Evolutionary conservation across 2,329 filamentous ascomycete genomes (phyloP), one percentile per base, ranked within the genome.

Genomic region (Aciculosporium take): DNA sequence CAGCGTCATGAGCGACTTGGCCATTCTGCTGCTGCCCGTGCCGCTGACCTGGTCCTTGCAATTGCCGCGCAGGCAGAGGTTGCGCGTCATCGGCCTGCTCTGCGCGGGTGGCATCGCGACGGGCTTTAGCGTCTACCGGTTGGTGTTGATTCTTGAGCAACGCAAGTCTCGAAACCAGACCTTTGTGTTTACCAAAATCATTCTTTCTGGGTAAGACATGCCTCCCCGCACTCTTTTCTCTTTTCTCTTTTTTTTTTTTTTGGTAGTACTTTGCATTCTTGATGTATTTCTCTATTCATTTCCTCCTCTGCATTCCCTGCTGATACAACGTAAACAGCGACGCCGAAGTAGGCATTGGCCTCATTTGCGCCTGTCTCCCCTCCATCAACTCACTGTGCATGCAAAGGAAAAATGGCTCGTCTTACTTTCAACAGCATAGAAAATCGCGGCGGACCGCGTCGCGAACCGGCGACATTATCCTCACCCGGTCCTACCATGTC

Each of bases 21-120:
- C 47, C 15, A 57, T 60, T 18, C 37, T 60, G 27, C 30, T 56
- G 15, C 41, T 60, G 0, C 57, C 56, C 3, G 51, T 52, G 8
- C 57, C 57, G 3, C 48, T 58, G 18, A 56, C 56, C 5, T 55
- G 57, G 46, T 59, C 55, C 2, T 49, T 61, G 28, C 50, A 56
- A 31, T 46, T 60, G 42, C 49, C 57, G 2, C 37, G 39, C 23
- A 51, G 45, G 36, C 56, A 53, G 48, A 52, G 56, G 38, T 39
- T 62, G 5, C 53, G 51, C 1, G 53, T 59, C 6, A 46, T 48
- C 12, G 53, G 45, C 13, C 50, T 59, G 30, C 48, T 59, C 6
- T 51, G 54, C 38, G 56, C 56, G 0, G 55, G 57, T 7, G 57
- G 57, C 7, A 30, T 58, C 18, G 56, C 57, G 9, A 59, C 56